Base-by-base conservation (phyloP, 108 stramenopile genomes). In the Ochromonas danica region DNA sequence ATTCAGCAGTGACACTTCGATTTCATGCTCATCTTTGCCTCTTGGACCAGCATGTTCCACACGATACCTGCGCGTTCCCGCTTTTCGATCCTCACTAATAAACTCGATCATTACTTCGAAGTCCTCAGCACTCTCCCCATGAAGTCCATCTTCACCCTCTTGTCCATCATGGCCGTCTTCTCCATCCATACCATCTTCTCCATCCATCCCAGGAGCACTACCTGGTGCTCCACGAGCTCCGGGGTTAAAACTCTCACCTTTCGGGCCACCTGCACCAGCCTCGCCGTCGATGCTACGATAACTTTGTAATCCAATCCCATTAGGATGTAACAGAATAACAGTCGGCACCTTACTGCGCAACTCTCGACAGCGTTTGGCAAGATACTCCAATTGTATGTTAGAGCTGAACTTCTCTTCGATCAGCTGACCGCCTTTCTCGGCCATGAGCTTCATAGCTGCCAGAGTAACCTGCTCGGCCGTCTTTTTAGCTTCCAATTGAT, bases 401-500 rank as follows among this genome's bases (percentile, higher is more conserved):
- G 63, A 14, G 31, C 63, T 33, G 31, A 67, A 67, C 63, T 67
- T 67, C 63, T 67, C 31, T 28, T 35, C 63, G 31, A 67, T 33
- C 17, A 36, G 3, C 31, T 67, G 3, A 6, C 33, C 35, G 6
- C 35, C 63, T 10, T 28, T 67, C 31, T 36, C 31, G 31, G 63
- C 63, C 6, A 28, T 28, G 3, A 14, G 63, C 3, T 10, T 22
- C 63, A 67, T 67, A 6, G 27, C 25, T 67, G 3, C 63, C 25
- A 28, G 31, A 10, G 63, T 67, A 33, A 67, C 63, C 22, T 57
- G 51, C 6, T 25, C 63, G 25, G 3, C 25, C 35, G 6, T 36
- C 6, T 25, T 3, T 14, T 3, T 10, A 22, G 25, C 31, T 51
- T 51, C 45, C 6, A 22, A 22, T 67, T 25, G 63, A 28, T 25